Percentiles rank a stretch among this genome's conserved stretches.
Conservation (phyloP, 2,329 filamentous ascomycete genomes). For the Calonectria hawksworthii region DNA sequence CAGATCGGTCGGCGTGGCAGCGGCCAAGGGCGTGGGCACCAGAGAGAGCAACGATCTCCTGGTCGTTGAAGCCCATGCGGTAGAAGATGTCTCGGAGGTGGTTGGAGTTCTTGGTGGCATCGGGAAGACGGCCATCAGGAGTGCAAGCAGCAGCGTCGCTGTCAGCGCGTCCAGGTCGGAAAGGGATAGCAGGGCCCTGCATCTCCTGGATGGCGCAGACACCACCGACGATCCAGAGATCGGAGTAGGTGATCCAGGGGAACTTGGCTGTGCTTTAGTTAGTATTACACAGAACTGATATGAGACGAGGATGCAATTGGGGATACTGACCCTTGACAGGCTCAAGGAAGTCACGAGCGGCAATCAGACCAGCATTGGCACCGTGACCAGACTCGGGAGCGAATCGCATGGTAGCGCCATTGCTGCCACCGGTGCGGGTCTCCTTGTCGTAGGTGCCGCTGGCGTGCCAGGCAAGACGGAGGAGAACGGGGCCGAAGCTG, state of each 20-base stretch:
- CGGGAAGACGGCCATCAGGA: slow-evolving; percentile 88
- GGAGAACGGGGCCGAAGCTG: slow-evolving; percentile 91
- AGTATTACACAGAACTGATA: slow-evolving; percentile 2
- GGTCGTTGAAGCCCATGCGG: slow-evolving; percentile 98
- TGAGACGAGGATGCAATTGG: background rate
- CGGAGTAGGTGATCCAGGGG: slow-evolving; percentile 97
- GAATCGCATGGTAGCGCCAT: slow-evolving; percentile 98
- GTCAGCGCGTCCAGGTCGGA: slow-evolving; percentile 88
- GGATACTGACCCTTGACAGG: slow-evolving; percentile 81
- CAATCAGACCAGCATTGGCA: slow-evolving; percentile 90
- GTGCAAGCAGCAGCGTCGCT: slow-evolving; percentile 87
- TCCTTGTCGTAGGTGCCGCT: slow-evolving; percentile 92
- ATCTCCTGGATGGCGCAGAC: slow-evolving; percentile 94
- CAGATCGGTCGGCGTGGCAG: slow-evolving; percentile 90
- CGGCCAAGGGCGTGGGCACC: slow-evolving; percentile 91
- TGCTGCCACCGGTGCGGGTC: slow-evolving; percentile 91
- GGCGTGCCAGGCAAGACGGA: slow-evolving; percentile 94
- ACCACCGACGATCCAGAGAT: slow-evolving; percentile 94
- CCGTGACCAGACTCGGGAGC: slow-evolving; percentile 89
- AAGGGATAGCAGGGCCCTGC: slow-evolving; percentile 89
- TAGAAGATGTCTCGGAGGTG: slow-evolving; percentile 94
- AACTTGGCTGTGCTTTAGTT: slow-evolving; percentile 67
- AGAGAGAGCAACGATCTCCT: slow-evolving; percentile 91
- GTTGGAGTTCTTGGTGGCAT: slow-evolving; percentile 81
- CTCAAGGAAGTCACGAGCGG: slow-evolving; percentile 92